A percentile compares a stretch with the other conserved stretches of the same genome.
These are phyloP conservation scores for Xylariales sp. DNA, from an alignment of 2,329 filamentous ascomycete species.

Conservation along the genomic window DNA sequence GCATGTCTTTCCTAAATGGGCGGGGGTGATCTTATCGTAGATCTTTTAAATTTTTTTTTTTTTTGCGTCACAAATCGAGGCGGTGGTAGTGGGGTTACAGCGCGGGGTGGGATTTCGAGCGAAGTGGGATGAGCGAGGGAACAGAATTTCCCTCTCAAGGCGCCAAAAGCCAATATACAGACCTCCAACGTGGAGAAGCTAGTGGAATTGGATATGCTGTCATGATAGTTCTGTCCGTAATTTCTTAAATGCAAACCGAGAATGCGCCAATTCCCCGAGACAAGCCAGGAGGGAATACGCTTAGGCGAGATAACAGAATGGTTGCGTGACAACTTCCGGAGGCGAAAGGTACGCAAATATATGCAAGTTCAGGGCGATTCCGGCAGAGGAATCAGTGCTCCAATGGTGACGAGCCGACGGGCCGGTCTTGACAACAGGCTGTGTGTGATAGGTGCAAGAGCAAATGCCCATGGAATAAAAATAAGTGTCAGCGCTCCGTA, in stretches of 20 bases:
- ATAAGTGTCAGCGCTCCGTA: no score
- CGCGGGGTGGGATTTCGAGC: conserved; percentile 19
- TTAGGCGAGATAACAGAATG: not conserved
- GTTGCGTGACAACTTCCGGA: no score
- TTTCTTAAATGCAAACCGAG: conserved; percentile 19
- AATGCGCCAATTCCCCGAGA: conserved; percentile 19
- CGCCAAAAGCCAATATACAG: conserved; percentile 37
- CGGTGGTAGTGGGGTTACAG: conserved; percentile 23
- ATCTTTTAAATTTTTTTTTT: conserved; percentile 4
- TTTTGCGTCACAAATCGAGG: conserved; percentile 9
- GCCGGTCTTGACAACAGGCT: no score
- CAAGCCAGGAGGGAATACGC: not conserved
- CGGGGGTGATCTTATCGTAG: conserved; percentile 24
- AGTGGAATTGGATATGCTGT: conserved; percentile 35
- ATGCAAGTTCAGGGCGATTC: no score
- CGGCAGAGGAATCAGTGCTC: conserved; percentile 1
- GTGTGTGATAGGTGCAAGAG: no score
- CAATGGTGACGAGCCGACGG: no score
- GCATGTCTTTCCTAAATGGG: no score
- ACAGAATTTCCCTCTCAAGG: no score
- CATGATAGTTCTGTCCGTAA: conserved; percentile 37
- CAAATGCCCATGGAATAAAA: no score
- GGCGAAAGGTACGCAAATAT: no score
- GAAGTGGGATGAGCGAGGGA: conserved; percentile 10
- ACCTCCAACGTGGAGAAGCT: conserved; percentile 39